Evolutionary conservation across 148 eudicot species (phyloP), one percentile per base, ranked within the genome.

Genomic region (Camellia granthamiana): DNA sequence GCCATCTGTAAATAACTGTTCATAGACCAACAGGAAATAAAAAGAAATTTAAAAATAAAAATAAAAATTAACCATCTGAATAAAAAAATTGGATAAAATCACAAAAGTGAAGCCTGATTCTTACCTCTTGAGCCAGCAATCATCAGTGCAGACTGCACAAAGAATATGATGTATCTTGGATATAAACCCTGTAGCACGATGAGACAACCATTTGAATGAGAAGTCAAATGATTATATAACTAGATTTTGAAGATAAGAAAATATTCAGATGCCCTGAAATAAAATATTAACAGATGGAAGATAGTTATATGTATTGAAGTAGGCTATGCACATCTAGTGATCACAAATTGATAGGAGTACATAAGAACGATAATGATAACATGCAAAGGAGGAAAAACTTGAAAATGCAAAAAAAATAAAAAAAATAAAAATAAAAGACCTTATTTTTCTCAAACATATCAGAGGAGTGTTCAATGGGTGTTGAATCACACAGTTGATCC

Each of bases 111-210:
- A 43, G 67, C 38, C 52, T 9, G 49, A 61, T 12, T 72, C 23
- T 81, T 84, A 97, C 99, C 97, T 94, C 88, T 97, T 73, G 99
- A 97, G 73, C 97, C 99, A 14, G 95, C 95, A 84, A 94, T 97
- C 97, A 94, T 91, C 80, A 91, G 79, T 63, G 99, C 99, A 16
- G 99, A 89, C 83, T 97, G 98, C 82, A 91, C 98, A 83, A 97
- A 97, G 94, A 97, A 97, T 79, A 97, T 85, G 44, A 97, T 75
- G 89, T 97, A 97, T 59, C 99, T 97, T 51, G 99, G 99, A 88
- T 97, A 97, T 63, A 97, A 54, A 80, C 99, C 99, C 99, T 97
- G 92, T 67, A 69, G 77, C 80, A 67, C 42, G 64, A 77, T 15
- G 52, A 76, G 16, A 77, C 38, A 30, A 30, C 56, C 65, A 68